A percentile compares a stretch with the other conserved stretches of the same genome.
Evolutionary conservation across 2,329 filamentous ascomycete species (phyloP).

Genomic region (Intubia oerlemansii): DNA sequence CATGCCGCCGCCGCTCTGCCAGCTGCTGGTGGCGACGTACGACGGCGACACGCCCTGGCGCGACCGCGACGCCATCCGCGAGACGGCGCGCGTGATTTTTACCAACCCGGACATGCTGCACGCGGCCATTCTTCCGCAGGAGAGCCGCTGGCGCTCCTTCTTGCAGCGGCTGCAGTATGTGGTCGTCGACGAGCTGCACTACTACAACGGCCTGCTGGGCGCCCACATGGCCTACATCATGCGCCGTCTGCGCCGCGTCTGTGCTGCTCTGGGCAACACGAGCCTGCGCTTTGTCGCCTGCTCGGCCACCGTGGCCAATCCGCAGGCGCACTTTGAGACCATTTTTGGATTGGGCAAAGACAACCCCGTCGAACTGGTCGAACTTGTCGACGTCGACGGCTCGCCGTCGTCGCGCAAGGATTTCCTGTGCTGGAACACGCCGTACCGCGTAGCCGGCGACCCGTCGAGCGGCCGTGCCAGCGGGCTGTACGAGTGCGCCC

Average conservation of each 20-base stretch:
- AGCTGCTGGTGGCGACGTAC: constrained; percentile 72
- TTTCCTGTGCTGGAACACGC: constrained; percentile 95
- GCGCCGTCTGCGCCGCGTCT: constrained; percentile 69
- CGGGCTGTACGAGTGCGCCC: constrained; percentile 66
- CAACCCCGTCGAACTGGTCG: constrained; percentile 44
- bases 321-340: constrained; percentile 72
- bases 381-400: constrained; percentile 73
- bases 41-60: constrained; percentile 83
- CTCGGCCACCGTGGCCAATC: constrained; percentile 90
- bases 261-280: constrained; percentile 72
- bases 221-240: constrained; percentile 91
- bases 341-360: constrained; percentile 69
- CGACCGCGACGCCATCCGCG: constrained; percentile 58
- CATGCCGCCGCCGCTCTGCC: constrained; percentile 54
- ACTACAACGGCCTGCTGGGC: constrained; percentile 88
- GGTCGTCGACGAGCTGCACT: constrained; percentile 80
- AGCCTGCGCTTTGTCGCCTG: constrained; percentile 83
- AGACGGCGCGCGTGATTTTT: constrained; percentile 82
- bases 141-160: constrained; percentile 73
- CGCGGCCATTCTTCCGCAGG: constrained; percentile 78
- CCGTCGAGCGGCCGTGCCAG: constrained; percentile 71
- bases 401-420: constrained; percentile 86
- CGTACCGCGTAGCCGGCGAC: constrained; percentile 74
- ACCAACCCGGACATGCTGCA: constrained; percentile 98
- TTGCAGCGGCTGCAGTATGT: constrained; percentile 77